Percentiles rank a stretch among this genome's conserved stretches.
Evolutionary conservation across 768 basidiomycete species (phyloP).

Genomic region (Tulasnella sp.): DNA sequence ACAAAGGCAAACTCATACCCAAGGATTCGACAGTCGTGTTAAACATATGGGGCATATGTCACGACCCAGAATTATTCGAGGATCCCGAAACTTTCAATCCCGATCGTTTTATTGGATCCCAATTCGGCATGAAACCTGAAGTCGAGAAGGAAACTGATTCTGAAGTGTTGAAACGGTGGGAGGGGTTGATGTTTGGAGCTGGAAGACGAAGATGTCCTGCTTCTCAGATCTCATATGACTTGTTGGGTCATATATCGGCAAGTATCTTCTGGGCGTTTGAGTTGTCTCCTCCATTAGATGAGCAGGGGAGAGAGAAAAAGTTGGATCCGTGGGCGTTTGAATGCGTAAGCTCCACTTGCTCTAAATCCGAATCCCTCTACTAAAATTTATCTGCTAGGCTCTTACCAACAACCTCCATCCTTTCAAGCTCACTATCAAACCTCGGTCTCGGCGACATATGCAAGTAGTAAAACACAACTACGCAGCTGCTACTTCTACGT

Average conservation of each 20-base stretch:
- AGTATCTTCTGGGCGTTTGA: no score
- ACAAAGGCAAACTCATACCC: constrained; percentile 20
- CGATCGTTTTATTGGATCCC: constrained; percentile 31
- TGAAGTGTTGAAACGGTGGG: no score
- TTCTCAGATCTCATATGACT: no score
- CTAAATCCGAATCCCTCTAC: background rate
- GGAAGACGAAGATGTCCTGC: no score
- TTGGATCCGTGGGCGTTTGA: constrained; percentile 10
- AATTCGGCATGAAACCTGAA: constrained; percentile 12
- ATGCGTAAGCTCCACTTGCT: constrained; percentile 2
- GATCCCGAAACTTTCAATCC: constrained; percentile 38
- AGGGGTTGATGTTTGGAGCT: no score
- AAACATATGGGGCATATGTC: constrained; percentile 25
- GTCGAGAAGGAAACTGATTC: background rate
- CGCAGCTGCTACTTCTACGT: background rate
- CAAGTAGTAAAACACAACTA: constrained; percentile 8
- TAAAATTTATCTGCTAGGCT: no score
- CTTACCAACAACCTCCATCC: background rate
- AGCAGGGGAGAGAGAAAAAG: constrained; percentile 7
- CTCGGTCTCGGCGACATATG: constrained; percentile 10
- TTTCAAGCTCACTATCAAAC: constrained; percentile 7
- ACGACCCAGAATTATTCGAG: constrained; percentile 26
- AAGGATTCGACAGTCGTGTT: constrained; percentile 22
- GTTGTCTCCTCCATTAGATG: no score
- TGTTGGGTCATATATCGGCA: no score